Conservation (phyloP, 2,329 filamentous ascomycete genomes). For the Cucurbitaria berberidis region DNA sequence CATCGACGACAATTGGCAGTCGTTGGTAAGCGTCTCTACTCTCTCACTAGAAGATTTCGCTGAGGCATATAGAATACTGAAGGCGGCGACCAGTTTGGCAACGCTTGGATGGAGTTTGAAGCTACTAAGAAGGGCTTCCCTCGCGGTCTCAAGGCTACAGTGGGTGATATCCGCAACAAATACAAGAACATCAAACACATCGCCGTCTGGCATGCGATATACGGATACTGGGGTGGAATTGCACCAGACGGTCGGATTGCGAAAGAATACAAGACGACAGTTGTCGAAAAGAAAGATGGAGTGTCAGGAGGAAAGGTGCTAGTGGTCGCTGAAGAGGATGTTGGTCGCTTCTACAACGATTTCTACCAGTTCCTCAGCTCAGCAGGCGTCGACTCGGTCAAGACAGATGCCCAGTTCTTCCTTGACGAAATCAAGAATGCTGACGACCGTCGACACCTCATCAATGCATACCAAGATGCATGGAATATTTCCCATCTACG, state of each 20-base stretch:
- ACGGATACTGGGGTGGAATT: constrained; percentile 74
- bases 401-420: constrained; percentile 92
- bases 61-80: constrained; percentile 46
- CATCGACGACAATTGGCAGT: constrained; percentile 91
- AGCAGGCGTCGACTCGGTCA: constrained; percentile 82
- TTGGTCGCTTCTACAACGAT: constrained; percentile 80
- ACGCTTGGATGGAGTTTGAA: constrained; percentile 79
- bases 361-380: constrained; percentile 83
- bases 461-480: constrained; percentile 78
- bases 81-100: constrained; percentile 52
- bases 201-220: constrained; percentile 91
- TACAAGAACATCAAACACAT: constrained; percentile 80
- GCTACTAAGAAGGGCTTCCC: constrained; percentile 82
- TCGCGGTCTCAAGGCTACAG: constrained; percentile 73
- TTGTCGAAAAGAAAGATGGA: constrained; percentile 61
- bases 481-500: constrained; percentile 81
- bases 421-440: constrained; percentile 76
- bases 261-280: constrained; percentile 75
- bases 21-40: constrained; percentile 17
- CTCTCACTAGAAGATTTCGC: not conserved
- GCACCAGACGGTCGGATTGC: constrained; percentile 76
- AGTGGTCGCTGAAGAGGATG: constrained; percentile 75
- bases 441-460: constrained; percentile 72
- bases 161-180: constrained; percentile 70
- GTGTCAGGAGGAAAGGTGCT: constrained; percentile 71